A percentile compares a stretch with the other conserved stretches of the same genome.
These are phyloP conservation scores for Penicillium argentinense DNA, from an alignment of 495 filamentous ascomycete genomes.

Conservation along the genomic window DNA sequence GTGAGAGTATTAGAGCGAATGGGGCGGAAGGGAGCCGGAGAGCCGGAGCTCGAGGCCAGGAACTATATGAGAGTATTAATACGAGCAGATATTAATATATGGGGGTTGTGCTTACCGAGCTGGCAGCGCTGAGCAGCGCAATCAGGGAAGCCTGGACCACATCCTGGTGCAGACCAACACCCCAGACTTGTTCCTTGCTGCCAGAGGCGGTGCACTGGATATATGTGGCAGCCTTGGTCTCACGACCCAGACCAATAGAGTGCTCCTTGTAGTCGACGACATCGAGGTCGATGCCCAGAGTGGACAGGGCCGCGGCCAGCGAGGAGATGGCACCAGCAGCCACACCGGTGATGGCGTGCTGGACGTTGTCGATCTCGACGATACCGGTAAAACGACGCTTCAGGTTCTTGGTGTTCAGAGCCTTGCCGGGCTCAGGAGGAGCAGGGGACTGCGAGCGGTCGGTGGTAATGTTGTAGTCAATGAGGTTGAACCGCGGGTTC, in stretches of 20 bases:
- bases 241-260: constrained; percentile 74
- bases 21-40: constrained; percentile 50
- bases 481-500: constrained; percentile 79
- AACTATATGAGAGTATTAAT: too few relatives aligned
- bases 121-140: constrained; percentile 84
- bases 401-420: constrained; percentile 71
- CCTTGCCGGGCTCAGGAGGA: constrained; percentile 66
- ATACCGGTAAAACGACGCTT: constrained; percentile 86
- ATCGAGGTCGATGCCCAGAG: constrained; percentile 86
- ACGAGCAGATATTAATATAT: too few relatives aligned
- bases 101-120: constrained; percentile 64
- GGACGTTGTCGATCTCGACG: constrained; percentile 75
- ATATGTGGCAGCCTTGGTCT: constrained; percentile 89
- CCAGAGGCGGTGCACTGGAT: constrained; percentile 84
- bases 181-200: constrained; percentile 75
- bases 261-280: constrained; percentile 97
- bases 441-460: constrained; percentile 79
- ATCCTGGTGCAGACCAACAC: constrained; percentile 93
- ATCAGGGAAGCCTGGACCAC: constrained; percentile 90
- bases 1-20: constrained; percentile 47
- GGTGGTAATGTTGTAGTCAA: constrained; percentile 89
- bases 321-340: constrained; percentile 92
- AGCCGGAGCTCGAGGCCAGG: constrained; percentile 45
- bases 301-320: constrained; percentile 76
- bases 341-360: constrained; percentile 74